Evolutionary conservation across 139 green algal genomes (phyloP), one percentile per base, ranked within the genome.

Genomic region (Spirogloea muscicola): DNA sequence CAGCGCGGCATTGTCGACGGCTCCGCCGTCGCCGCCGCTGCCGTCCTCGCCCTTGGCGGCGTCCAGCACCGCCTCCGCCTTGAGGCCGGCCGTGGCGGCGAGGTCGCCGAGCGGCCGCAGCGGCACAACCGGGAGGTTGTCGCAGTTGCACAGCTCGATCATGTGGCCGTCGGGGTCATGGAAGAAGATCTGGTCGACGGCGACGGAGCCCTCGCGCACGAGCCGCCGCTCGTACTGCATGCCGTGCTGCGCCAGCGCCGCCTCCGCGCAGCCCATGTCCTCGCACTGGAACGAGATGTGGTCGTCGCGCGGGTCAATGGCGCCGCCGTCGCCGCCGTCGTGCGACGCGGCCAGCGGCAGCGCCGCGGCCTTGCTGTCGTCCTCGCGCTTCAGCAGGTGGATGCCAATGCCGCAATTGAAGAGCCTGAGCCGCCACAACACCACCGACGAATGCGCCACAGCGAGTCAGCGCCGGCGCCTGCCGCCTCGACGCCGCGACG

Each of bases 341-440:
- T n/a, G n/a, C 3, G 18, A 38, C 48, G 18, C 5, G 18, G 51
- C 16, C 58, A 68, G 21, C 34, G 49, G 49, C 49, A 60, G 31
- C 49, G 49, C 27, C 31, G 49, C 7, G 49, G 27, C 31, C 31
- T 16, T 29, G 39, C 51, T 55, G 44, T 69, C 27, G 1, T 85
- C 87, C 34, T n/a, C n/a, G n/a, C n/a, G n/a, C 41, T 88, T 80
- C 49, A 94, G 87, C 0, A 94, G 73, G 58, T 94, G 89, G 4
- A 94, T 75, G 51, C 87, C 88, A 31, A 94, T 52, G 18, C 81
- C 83, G 29, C 90, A 86, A 34, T 85, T 81, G 63, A 83, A 86
- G 2, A 92, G 75, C 87, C 87, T 91, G 82, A 27, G n/a, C n/a
- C n/a, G n/a, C n/a, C n/a, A n/a, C n/a, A n/a, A n/a, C n/a, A n/a